A percentile compares a stretch with the other conserved stretches of the same genome.
phyloP scores from a whole-genome alignment of 2,329 filamentous ascomycete genomes.

The Aspergillus chevalieri region DNA sequence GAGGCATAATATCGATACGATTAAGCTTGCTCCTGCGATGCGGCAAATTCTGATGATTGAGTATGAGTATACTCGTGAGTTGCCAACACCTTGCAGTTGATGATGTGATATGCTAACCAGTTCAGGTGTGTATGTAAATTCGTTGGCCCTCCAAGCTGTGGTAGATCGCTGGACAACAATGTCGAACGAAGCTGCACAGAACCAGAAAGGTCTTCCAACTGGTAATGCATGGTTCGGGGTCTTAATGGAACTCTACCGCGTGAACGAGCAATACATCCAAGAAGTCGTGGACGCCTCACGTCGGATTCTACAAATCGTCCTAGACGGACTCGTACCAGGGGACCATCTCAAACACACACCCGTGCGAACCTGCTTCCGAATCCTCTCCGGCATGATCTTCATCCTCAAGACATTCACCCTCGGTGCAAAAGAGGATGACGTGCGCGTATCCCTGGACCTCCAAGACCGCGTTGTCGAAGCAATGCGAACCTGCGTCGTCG shows the following conservation, averaged over 20 bases:
- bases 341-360: conserved; percentile 57
- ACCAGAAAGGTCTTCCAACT: conserved; percentile 22
- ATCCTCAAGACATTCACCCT: conserved; percentile 61
- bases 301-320: conserved; percentile 54
- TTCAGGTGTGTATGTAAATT: conserved; percentile 72
- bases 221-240: conserved; percentile 32
- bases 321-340: conserved; percentile 53
- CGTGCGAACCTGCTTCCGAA: conserved; percentile 59
- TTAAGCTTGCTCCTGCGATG: conserved; percentile 56
- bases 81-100: not conserved
- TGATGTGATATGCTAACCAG: conserved; percentile 8
- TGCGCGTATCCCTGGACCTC: conserved; percentile 52
- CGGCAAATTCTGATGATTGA: conserved; percentile 82
- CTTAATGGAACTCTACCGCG: conserved; percentile 46
- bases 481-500: conserved; percentile 55
- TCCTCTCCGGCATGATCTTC: conserved; percentile 59
- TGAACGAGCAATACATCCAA: conserved; percentile 57
- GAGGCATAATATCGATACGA: conserved; percentile 75
- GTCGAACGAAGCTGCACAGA: conserved; percentile 34
- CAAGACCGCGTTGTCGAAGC: conserved; percentile 55
- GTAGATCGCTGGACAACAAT: conserved; percentile 86
- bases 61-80: conserved; percentile 81
- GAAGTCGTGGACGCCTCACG: conserved; percentile 58
- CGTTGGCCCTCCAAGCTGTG: conserved; percentile 85
- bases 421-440: conserved; percentile 57